These are phyloP conservation scores for Aspergillus jensenii DNA, from an alignment of 2,329 filamentous ascomycete species.

Conservation along the genomic window DNA sequence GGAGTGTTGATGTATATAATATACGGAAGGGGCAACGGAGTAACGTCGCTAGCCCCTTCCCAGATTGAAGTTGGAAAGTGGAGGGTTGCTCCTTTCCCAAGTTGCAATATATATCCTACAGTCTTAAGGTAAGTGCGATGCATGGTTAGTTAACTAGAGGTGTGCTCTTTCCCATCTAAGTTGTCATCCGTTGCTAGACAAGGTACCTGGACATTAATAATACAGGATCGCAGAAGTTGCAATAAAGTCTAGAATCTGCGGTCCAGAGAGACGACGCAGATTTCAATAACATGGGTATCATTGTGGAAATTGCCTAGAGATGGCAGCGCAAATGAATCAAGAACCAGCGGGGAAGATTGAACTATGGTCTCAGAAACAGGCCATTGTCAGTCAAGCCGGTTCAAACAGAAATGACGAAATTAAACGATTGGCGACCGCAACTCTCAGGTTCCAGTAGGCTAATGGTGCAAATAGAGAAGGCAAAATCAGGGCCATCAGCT, in stretches of 20 bases:
- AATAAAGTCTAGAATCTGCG: slow-evolving; percentile 1
- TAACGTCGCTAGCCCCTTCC: no score
- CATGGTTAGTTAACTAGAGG: no score
- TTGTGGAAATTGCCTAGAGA: slow-evolving; percentile 14
- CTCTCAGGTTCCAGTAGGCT: not conserved
- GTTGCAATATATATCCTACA: no score
- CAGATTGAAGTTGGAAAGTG: no score
- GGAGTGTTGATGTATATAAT: no score
- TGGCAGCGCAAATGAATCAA: not conserved
- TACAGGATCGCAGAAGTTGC: no score
- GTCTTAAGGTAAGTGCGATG: no score
- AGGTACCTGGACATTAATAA: no score
- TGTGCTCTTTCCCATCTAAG: no score
- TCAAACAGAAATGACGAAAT: slow-evolving; percentile 1
- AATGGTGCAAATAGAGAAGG: not conserved
- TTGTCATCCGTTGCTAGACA: no score
- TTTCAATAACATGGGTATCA: slow-evolving; percentile 29
- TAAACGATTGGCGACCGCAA: slow-evolving; percentile 4
- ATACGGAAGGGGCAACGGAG: no score
- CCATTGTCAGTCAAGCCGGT: not conserved
- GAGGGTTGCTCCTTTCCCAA: no score
- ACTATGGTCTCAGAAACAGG: not conserved
- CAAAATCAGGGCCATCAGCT: not conserved
- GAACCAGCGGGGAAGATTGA: not conserved
- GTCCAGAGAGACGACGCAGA: not conserved